Conservation (phyloP, 768 basidiomycete species). For the Dioszegia aurantiaca region DNA sequence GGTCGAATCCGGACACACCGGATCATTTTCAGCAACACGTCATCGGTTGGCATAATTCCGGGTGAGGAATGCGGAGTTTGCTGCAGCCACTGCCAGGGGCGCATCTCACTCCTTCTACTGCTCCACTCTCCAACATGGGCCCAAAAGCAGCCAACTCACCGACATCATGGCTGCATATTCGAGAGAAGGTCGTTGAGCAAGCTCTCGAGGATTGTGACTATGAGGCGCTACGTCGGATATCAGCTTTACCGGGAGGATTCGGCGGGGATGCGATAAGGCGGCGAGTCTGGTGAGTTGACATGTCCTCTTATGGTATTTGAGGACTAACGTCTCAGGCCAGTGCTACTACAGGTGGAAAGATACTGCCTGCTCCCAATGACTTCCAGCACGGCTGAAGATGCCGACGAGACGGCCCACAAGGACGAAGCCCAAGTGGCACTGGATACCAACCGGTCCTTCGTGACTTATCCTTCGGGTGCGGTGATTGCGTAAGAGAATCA, state of each 20-base stretch:
- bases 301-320: neutral
- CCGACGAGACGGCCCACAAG: conserved; percentile 18
- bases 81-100: too few relatives aligned
- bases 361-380: conserved; percentile 15
- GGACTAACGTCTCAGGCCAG: conserved; percentile 13
- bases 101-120: too few relatives aligned
- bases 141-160: neutral
- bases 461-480: conserved; percentile 83
- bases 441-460: conserved; percentile 90
- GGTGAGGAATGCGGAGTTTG: neutral
- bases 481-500: neutral
- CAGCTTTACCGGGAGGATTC: conserved; percentile 49
- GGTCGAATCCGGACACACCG: neutral
- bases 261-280: conserved; percentile 42
- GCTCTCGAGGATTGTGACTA: conserved; percentile 41
- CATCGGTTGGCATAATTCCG: neutral
- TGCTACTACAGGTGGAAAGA: conserved; percentile 19
- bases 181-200: conserved; percentile 34
- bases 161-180: conserved; percentile 24
- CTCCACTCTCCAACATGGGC: too few relatives aligned
- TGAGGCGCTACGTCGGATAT: conserved; percentile 33
- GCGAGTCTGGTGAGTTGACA: conserved; percentile 45
- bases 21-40: neutral
- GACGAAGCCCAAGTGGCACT: conserved; percentile 85
- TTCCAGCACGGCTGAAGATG: neutral